phyloP scores from a whole-genome alignment of 2,329 filamentous ascomycete genomes.

The Tympanopsis confertula region DNA sequence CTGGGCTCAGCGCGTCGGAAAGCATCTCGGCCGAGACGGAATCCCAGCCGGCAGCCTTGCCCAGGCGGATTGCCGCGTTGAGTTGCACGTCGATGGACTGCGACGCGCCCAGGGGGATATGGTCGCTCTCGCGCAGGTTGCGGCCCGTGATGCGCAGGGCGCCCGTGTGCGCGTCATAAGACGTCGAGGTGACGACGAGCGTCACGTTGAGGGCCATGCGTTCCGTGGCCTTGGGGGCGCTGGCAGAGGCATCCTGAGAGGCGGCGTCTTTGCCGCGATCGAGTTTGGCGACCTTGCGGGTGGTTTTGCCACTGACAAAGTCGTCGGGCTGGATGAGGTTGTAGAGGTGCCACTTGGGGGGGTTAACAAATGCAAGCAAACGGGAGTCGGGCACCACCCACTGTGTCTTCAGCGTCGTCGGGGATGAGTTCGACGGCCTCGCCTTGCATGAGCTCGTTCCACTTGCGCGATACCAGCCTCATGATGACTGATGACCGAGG shows the following conservation, averaged over 20 bases:
- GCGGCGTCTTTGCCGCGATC: not conserved
- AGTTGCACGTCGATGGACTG: conserved; percentile 33
- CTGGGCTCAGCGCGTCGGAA: not conserved
- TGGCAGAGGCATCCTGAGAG: conserved; percentile 27
- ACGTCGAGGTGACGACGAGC: conserved; percentile 42
- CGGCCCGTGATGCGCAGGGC: conserved; percentile 43
- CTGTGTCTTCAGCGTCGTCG: not conserved
- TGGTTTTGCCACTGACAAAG: conserved; percentile 38
- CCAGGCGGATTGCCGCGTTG: not conserved
- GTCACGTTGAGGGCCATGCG: conserved; percentile 46
- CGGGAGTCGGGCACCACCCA: not conserved
- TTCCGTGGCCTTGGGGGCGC: conserved; percentile 21
- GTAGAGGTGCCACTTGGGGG: conserved; percentile 40
- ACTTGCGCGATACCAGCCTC: not conserved
- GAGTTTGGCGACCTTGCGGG: conserved; percentile 38
- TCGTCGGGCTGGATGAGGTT: conserved; percentile 45
- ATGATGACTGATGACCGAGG: too few relatives aligned
- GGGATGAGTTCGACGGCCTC: not conserved
- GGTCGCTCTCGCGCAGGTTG: conserved; percentile 38
- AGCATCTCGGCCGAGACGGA: not conserved
- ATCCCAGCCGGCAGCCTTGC: not conserved
- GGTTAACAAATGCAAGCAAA: too few relatives aligned
- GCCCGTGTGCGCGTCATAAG: conserved; percentile 43
- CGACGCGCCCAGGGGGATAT: conserved; percentile 40
- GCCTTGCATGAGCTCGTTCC: not conserved